A percentile compares a stretch with the other conserved stretches of the same genome.
Evolutionary conservation across 345 rosid species (phyloP).

Genomic region (Hypericum perforatum): DNA sequence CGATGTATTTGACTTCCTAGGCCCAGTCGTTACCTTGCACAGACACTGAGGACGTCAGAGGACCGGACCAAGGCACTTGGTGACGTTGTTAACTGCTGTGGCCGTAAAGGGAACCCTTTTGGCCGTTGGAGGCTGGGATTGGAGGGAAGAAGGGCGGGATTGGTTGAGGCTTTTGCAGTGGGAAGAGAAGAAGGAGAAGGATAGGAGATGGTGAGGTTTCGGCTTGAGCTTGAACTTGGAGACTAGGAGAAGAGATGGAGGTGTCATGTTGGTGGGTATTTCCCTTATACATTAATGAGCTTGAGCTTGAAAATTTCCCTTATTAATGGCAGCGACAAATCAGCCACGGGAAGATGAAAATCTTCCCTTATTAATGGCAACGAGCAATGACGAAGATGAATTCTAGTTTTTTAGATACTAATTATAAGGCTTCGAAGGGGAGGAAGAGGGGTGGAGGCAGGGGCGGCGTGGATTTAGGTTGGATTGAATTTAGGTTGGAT

Average conservation of each 20-base stretch:
- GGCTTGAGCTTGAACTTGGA: neutral
- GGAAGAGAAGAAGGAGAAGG: conserved; percentile 25
- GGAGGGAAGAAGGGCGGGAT: conserved; percentile 32
- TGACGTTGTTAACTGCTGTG: conserved; percentile 43
- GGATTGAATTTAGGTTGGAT: no score
- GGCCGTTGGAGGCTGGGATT: conserved; percentile 38
- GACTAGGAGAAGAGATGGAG: neutral
- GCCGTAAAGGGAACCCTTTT: conserved; percentile 46
- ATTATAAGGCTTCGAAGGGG: no score
- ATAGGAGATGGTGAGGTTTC: neutral
- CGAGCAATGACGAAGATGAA: no score
- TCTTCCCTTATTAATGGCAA: no score
- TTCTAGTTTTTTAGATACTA: no score
- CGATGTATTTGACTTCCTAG: conserved; percentile 44
- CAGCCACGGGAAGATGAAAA: no score
- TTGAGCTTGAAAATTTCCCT: no score
- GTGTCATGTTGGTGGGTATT: no score
- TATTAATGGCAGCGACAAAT: no score
- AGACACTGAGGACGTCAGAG: conserved; percentile 36
- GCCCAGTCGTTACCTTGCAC: conserved; percentile 27
- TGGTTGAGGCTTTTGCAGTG: neutral
- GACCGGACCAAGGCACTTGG: conserved; percentile 61
- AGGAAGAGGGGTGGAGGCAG: no score
- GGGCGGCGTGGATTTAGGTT: no score
- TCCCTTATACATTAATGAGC: no score